A percentile compares a stretch with the other conserved stretches of the same genome.
These are phyloP conservation scores for Glebionis coronaria DNA, from an alignment of 129 eudicot genomes.

Conservation along the genomic window DNA sequence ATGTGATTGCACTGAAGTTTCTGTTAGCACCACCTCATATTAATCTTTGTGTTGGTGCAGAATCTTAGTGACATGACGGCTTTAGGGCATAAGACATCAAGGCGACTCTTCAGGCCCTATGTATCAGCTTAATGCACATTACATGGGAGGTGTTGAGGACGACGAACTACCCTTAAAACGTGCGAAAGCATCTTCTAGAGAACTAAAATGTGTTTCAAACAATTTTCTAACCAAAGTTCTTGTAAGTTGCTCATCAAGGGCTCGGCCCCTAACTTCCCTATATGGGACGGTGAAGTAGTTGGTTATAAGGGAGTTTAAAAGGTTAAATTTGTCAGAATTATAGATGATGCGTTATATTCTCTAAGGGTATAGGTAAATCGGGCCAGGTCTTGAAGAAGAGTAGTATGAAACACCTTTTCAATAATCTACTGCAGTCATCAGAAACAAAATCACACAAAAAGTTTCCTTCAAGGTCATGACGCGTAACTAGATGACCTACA, in stretches of 20 bases:
- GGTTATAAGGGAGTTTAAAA: constrained; percentile 72
- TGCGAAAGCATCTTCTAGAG: constrained; percentile 60
- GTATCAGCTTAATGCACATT: constrained; percentile 93
- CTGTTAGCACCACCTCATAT: too few relatives aligned
- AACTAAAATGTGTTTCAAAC: constrained; percentile 50
- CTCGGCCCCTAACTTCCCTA: constrained; percentile 62
- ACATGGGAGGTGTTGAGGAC: constrained; percentile 96
- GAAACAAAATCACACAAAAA: too few relatives aligned
- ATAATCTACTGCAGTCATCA: constrained; percentile 44
- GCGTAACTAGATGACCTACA: too few relatives aligned
- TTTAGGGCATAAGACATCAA: too few relatives aligned
- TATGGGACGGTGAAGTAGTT: constrained; percentile 59
- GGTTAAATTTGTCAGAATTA: constrained; percentile 64
- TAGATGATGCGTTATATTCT: constrained; percentile 70
- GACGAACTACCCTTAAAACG: constrained; percentile 95
- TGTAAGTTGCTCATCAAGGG: constrained; percentile 70
- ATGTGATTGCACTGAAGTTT: too few relatives aligned
- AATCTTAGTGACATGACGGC: too few relatives aligned
- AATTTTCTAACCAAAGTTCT: constrained; percentile 34
- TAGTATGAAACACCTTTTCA: constrained; percentile 67
- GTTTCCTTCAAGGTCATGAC: too few relatives aligned
- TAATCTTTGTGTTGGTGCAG: too few relatives aligned
- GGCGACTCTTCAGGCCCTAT: too few relatives aligned
- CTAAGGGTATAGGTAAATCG: constrained; percentile 68
- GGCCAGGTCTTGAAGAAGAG: constrained; percentile 68